phyloP scores from a whole-genome alignment of 768 basidiomycete genomes.

The Phanerochaete sordida region DNA sequence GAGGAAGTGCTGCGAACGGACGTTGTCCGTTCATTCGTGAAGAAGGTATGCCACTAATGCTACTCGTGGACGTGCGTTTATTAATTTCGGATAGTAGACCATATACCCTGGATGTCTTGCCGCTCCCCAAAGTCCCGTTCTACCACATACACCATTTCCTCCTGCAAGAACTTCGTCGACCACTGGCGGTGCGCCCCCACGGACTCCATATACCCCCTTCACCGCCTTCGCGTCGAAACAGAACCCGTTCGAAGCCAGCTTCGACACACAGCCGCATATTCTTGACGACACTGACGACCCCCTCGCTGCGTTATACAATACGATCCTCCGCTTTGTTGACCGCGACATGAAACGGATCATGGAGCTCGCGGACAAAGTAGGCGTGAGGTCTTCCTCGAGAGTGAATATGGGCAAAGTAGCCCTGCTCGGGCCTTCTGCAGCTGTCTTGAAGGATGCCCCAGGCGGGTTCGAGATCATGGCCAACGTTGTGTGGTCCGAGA shows the following conservation, averaged over 20 bases:
- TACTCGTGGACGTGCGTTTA: neutral
- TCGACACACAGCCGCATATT: conserved; percentile 32
- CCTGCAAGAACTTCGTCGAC: conserved; percentile 19
- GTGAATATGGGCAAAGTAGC: neutral
- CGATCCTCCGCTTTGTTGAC: conserved; percentile 76
- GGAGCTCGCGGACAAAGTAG: conserved; percentile 69
- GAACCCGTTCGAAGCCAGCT: conserved; percentile 33
- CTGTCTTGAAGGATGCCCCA: conserved; percentile 1
- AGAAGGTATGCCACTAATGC: conserved; percentile 50
- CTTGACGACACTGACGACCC: conserved; percentile 66
- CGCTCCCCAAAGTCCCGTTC: conserved; percentile 67
- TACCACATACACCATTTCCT: conserved; percentile 73
- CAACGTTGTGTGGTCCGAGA: conserved; percentile 86
- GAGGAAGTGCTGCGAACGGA: conserved; percentile 79
- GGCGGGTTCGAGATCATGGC: conserved; percentile 73
- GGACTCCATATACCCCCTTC: conserved; percentile 51
- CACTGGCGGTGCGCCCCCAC: conserved; percentile 49
- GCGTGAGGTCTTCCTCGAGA: conserved; percentile 37
- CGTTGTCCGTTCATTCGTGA: conserved; percentile 71
- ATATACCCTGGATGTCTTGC: conserved; percentile 68
- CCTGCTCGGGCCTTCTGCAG: neutral
- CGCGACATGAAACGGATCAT: conserved; percentile 72
- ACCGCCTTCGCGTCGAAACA: conserved; percentile 44
- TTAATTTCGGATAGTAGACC: conserved; percentile 42
- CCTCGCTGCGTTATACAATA: conserved; percentile 76